Evolutionary conservation across 176 grass and related monocot species (phyloP).

Genomic region (Ensete glaucum): DNA sequence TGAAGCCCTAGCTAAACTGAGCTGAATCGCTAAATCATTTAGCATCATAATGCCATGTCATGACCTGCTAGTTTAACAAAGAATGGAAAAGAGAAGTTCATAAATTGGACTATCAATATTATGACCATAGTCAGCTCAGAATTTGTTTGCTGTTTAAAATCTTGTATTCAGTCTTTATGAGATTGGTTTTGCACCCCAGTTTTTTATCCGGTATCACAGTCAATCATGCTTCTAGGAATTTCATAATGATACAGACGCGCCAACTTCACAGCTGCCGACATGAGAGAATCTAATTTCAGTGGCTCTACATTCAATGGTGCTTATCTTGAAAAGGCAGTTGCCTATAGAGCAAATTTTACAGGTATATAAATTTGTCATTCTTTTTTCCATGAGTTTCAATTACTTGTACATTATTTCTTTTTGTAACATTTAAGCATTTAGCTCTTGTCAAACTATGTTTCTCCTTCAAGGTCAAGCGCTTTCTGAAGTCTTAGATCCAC

Average conservation of each 20-base stretch:
- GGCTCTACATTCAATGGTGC: constrained; percentile 97
- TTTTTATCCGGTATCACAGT: background rate
- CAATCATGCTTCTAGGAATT: constrained; percentile 11
- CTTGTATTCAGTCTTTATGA: background rate
- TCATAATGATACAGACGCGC: constrained; percentile 44
- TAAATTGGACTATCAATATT: background rate
- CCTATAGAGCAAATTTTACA: constrained; percentile 84
- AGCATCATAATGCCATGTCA: no score
- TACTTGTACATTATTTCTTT: background rate
- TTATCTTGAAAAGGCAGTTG: constrained; percentile 98
- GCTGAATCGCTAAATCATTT: no score
- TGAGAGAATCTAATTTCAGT: constrained; percentile 90
- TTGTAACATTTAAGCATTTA: background rate
- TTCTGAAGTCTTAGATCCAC: background rate
- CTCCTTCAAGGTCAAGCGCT: background rate
- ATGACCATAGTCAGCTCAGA: background rate
- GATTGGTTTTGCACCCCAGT: background rate
- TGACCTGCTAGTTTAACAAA: no score
- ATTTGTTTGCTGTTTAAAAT: background rate
- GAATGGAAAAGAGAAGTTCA: no score
- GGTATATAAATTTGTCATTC: constrained; percentile 25
- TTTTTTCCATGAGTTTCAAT: background rate
- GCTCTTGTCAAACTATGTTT: background rate
- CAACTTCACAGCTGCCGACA: constrained; percentile 87
- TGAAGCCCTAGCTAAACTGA: no score